Base-by-base conservation (phyloP, 768 basidiomycete species). In the Auricularia sp. region DNA sequence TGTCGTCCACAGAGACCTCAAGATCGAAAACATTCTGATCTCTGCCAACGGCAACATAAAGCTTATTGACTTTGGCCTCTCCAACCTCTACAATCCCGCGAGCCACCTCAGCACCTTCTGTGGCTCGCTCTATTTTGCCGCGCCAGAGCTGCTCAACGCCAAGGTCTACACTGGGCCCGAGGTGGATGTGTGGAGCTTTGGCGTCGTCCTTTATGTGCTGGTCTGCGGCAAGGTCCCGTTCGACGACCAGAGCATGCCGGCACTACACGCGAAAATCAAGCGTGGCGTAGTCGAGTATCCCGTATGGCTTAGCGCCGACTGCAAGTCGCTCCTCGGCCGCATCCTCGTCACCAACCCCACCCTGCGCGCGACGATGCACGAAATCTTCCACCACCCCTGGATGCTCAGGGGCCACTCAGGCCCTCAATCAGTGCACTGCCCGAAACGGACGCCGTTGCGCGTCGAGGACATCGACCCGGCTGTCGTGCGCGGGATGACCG, bases 21-120 rank as follows among this genome's bases (percentile, higher is more conserved):
- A 99, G 81, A 99, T 99, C 72, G 96, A 99, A 77, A 98, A 98
- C 78, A 99, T 99, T 71, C 88, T 99, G 72, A 98, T 99, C 69
- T 97, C 93, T 1, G 93, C 97, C 68, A 91, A 91, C 0, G 97
- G 97, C 11, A 98, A 98, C 77, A 98, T 98, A 81, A 99, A 98
- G 82, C 98, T 98, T 67, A 99, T 98, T 74, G 96, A 99, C 76
- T 99, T 98, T 76, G 97, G 97, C 60, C 82, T 99, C 7, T 98
- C 96, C 2, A 99, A 98, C 77, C 82, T 99, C 12, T 98, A 87
- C 74, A 86, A 96, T 70, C 96, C 97, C 1, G 71, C 77, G 8
- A 71, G 76, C 61, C 91, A 94, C 72, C 84, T 99, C 1, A 84
- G 90, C 29, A 99, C 97, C 0, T 99, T 99, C 73, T 99, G 97